These are phyloP conservation scores for Podila verticillata DNA, from an alignment of 192 early-diverging fungal species.

Conservation along the genomic window DNA sequence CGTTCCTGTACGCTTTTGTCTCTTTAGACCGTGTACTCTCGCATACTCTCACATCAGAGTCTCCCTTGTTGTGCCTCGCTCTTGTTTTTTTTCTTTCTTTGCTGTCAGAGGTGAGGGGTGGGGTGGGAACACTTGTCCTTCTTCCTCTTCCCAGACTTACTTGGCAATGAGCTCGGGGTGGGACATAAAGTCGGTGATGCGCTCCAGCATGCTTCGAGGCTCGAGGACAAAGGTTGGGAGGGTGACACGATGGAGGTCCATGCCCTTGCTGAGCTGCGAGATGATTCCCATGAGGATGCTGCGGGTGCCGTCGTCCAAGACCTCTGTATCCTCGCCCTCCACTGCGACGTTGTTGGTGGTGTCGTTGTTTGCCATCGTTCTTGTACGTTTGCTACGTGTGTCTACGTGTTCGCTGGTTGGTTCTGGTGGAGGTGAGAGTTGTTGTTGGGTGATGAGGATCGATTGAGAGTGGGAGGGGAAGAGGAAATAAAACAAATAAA, in stretches of 20 bases:
- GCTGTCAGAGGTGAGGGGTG: not conserved
- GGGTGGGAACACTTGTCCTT: not conserved
- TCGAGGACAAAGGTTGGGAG: slow-evolving; percentile 97
- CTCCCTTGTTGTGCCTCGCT: not conserved
- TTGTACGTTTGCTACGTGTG: no score
- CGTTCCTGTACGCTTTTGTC: no score
- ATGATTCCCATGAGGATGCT: slow-evolving; percentile 91
- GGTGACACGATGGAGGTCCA: slow-evolving; percentile 93
- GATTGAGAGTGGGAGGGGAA: no score
- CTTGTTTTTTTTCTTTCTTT: not conserved
- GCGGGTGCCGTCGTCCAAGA: slow-evolving; percentile 82
- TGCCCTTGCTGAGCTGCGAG: slow-evolving; percentile 85
- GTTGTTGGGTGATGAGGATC: no score
- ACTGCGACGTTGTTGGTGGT: slow-evolving; percentile 4
- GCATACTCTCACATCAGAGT: no score
- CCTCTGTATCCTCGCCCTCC: slow-evolving; percentile 71
- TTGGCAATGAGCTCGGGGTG: slow-evolving; percentile 83
- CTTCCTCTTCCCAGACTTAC: slow-evolving; percentile 59
- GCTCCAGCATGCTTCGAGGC: slow-evolving; percentile 91
- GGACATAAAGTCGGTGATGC: slow-evolving; percentile 96
- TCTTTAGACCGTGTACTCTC: no score
- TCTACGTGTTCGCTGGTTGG: no score
- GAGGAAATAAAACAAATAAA: no score
- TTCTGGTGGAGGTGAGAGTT: no score
- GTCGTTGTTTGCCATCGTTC: not conserved